Evolutionary conservation across 2,329 filamentous ascomycete species (phyloP).

Genomic region (Fusarium burgessii): DNA sequence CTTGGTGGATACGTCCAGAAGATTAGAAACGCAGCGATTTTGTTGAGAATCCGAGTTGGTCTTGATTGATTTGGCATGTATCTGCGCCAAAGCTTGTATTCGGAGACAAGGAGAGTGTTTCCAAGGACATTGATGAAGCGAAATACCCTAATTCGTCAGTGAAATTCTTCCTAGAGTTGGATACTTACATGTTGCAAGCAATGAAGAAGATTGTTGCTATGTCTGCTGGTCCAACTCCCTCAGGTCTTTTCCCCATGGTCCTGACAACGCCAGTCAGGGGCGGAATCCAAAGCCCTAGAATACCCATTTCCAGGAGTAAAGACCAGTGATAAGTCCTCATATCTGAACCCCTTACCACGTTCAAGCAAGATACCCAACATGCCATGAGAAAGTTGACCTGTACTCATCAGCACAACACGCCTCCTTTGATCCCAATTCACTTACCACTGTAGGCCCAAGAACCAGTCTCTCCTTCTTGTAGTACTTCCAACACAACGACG

Average conservation of each 20-base stretch:
- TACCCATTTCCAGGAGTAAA: constrained; percentile 50
- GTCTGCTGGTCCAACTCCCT: constrained; percentile 31
- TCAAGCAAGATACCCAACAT: constrained; percentile 51
- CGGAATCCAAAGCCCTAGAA: constrained; percentile 44
- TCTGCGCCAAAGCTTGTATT: constrained; percentile 55
- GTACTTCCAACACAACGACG: constrained; percentile 55
- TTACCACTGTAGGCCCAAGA: constrained; percentile 52
- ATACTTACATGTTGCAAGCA: constrained; percentile 54
- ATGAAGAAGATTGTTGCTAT: constrained; percentile 52
- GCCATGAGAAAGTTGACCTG: constrained; percentile 55
- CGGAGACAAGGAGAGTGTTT: constrained; percentile 53
- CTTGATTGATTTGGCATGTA: constrained; percentile 48
- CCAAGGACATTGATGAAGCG: constrained; percentile 55
- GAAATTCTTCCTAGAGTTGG: accelerated
- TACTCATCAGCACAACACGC: constrained; percentile 5
- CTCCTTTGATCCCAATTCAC: background rate
- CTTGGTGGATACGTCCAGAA: constrained; percentile 58
- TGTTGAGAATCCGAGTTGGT: constrained; percentile 44
- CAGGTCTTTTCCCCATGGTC: constrained; percentile 16
- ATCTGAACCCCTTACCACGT: constrained; percentile 50
- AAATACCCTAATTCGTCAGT: constrained; percentile 49
- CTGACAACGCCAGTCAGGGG: constrained; percentile 44
- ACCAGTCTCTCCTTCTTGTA: constrained; percentile 49
- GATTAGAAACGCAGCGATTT: constrained; percentile 49
- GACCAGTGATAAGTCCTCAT: constrained; percentile 56